phyloP scores from a whole-genome alignment of 768 basidiomycete genomes.

The Cyclocybe aegerita region DNA sequence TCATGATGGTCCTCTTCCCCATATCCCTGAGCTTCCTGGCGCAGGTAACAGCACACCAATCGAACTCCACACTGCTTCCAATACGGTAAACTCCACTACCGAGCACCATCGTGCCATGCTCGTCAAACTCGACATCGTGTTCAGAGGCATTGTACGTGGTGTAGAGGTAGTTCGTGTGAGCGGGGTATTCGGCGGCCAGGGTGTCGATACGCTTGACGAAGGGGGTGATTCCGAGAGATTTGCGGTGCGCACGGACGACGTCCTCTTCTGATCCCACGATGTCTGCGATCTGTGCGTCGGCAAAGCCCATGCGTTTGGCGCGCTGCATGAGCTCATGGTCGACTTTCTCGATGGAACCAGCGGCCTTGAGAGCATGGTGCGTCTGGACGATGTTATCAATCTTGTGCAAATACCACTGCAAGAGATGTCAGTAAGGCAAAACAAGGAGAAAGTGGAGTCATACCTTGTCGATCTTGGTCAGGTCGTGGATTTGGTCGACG shows the following conservation, averaged over 20 bases:
- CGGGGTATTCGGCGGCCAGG: constrained; percentile 97
- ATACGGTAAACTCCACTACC: constrained; percentile 98
- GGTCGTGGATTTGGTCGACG: constrained; percentile 85
- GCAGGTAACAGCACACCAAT: constrained; percentile 99
- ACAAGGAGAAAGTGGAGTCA: constrained; percentile 5
- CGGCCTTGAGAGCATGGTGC: constrained; percentile 68
- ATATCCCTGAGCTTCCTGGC: constrained; percentile 88
- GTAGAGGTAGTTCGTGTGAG: constrained; percentile 98
- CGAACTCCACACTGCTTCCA: constrained; percentile 98
- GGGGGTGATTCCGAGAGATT: constrained; percentile 85
- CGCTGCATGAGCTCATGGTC: constrained; percentile 76
- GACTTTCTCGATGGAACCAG: constrained; percentile 67
- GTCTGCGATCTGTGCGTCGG: constrained; percentile 89
- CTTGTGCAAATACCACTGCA: constrained; percentile 96
- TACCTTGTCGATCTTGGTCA: constrained; percentile 98
- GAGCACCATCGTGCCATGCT: constrained; percentile 98
- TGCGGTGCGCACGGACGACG: constrained; percentile 80
- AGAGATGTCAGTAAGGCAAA: constrained; percentile 1
- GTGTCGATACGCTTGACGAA: constrained; percentile 99
- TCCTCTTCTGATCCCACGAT: constrained; percentile 74
- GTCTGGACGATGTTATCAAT: constrained; percentile 98
- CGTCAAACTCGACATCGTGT: constrained; percentile 94
- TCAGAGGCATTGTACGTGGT: constrained; percentile 97
- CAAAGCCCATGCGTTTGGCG: constrained; percentile 95
- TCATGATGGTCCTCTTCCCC: constrained; percentile 96